These are phyloP conservation scores for Auxenochlorella pyrenoidosa DNA, from an alignment of 139 green algal genomes.

Conservation along the genomic window DNA sequence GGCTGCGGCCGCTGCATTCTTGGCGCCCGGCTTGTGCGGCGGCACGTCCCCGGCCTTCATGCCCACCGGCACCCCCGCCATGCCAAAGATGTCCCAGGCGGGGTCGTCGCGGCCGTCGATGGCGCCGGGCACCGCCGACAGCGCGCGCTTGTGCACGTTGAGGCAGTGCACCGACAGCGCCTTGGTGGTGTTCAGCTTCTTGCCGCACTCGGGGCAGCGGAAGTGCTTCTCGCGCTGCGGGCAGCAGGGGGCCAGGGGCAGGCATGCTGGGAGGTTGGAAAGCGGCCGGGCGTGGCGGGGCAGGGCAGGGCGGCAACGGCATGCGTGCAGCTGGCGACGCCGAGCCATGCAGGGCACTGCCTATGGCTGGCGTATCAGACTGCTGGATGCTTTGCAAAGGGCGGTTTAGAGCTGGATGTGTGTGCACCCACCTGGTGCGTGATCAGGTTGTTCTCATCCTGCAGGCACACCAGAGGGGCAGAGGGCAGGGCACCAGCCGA, in stretches of 20 bases:
- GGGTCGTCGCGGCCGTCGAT: slow-evolving; percentile 78
- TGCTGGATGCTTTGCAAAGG: too few relatives aligned
- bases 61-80: slow-evolving; percentile 83
- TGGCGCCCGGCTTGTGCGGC: slow-evolving; percentile 1
- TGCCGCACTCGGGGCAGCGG: slow-evolving; percentile 79
- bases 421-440: slow-evolving; percentile 75
- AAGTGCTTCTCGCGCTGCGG: slow-evolving; percentile 77
- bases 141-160: slow-evolving; percentile 88
- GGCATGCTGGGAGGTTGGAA: neutral
- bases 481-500: too few relatives aligned
- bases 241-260: neutral
- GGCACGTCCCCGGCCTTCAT: slow-evolving; percentile 57
- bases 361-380: too few relatives aligned
- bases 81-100: slow-evolving; percentile 93
- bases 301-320: too few relatives aligned
- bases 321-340: too few relatives aligned
- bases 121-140: slow-evolving; percentile 67
- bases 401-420: too few relatives aligned
- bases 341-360: too few relatives aligned
- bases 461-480: neutral
- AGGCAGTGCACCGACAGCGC: slow-evolving; percentile 88
- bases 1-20: neutral
- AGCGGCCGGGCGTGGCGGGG: too few relatives aligned
- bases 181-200: slow-evolving; percentile 80
- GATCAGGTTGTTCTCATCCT: slow-evolving; percentile 89